Base-by-base conservation (phyloP, 345 rosid genomes). In the Psidium friedrichsthalianum region DNA sequence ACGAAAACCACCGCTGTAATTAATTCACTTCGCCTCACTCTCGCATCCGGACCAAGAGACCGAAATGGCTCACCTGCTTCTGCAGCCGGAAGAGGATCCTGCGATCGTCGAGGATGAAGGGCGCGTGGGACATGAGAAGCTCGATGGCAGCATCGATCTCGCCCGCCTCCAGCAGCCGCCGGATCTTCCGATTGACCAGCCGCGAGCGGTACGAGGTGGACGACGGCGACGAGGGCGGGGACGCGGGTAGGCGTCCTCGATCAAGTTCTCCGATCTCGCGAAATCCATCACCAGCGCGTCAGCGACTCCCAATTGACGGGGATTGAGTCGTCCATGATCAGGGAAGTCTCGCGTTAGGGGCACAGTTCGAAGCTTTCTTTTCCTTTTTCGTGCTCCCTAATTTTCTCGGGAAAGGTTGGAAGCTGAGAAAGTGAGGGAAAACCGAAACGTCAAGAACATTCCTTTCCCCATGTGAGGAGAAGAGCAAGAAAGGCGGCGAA, bases 261-360 rank as follows among this genome's bases (percentile, higher is more conserved):
- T 85, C 61, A 97, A 90, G 87, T 94, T 91, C 90, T 97, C 99
- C 51, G 98, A 93, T 92, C 88, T 92, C n/a, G 93, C 95, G 85
- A 95, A 97, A 87, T 97, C 97, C 88, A 93, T 86, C n/a, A 97
- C 87, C 12, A 97, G 92, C 53, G 92, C 90, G 90, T 97, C 29
- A 97, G 95, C 59, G 97, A 92, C 86, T 95, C 98, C 98, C 98
- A 97, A 89, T 97, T 95, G 80, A 97, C 98, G 3, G 93, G 92
- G 74, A 90, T 88, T 2, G 94, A 87, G 80, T 93, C 98, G 76
- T 15, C 47, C 78, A 69, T 69, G 24, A 52, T 52, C 16, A 52
- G 18, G 54, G 54, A 52, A 52, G 54, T 4, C 54, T 52, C 51
- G 12, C 12, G 51, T 49, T 1, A 49, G 10, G 51, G 51, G 51